Base-by-base conservation (phyloP, 768 basidiomycete genomes). In the Rhizopogon roseolus region DNA sequence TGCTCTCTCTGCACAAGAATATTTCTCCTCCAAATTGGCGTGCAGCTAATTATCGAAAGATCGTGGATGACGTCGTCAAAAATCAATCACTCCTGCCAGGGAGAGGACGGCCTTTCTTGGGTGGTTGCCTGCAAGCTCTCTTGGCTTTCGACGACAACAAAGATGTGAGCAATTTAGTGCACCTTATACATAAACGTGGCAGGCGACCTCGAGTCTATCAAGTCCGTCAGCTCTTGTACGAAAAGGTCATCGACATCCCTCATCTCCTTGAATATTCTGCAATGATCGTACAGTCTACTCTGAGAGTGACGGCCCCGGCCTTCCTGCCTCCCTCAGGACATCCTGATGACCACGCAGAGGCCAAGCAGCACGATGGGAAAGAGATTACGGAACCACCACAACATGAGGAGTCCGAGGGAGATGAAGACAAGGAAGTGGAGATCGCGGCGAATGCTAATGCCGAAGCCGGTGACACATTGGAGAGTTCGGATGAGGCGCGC, bases 151-250 rank as follows among this genome's bases (percentile, higher is more conserved):
- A 65, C 27, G 39, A 41, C 4, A 34, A 45, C 14, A 54, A 54
- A 22, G 61, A 48, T 11, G 56, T 59, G 50, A 37, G 49, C 48
- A 62, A 63, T 37, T 37, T 74, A 5, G 62, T 66, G 1, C 62
- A 62, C 3, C 62, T 62, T 2, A 54, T 73, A 5, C 63, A 66
- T 34, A 57, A 53, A 13, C 39, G 45, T 41, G 52, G 52, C 40
- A 42, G 5, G 4, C 22, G 3, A 22, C 42, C 40, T 3, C 11
- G n/a, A 14, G 39, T 48, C 19, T 50, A 37, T 9, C 7, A 32
- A 6, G 38, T 74, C 11, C 66, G 66, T 7, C 59, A 66, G 10
- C 63, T 76, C 29, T 44, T 68, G 5, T 77, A 64, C 60, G 45
- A 58, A 14, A 52, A 59, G 3, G 52, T 61, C 4, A 65, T 61